Percentiles rank a stretch among this genome's conserved stretches.
Evolutionary conservation across 2,329 filamentous ascomycete genomes (phyloP).

Genomic region (Pyrenochaeta sp.): DNA sequence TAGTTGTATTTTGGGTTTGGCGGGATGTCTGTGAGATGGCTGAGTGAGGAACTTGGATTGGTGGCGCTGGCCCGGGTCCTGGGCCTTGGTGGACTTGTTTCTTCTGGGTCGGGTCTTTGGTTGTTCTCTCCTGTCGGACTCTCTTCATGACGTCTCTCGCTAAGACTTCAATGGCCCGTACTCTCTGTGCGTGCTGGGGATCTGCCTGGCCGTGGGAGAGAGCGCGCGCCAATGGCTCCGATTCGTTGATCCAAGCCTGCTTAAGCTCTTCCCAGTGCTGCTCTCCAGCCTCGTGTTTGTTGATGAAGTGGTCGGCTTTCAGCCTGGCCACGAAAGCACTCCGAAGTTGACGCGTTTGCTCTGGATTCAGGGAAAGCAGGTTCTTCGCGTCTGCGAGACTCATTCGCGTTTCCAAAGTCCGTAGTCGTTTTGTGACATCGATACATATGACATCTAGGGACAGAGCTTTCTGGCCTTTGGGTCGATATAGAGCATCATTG

Average conservation of each 20-base stretch:
- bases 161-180: conserved; percentile 73
- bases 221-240: conserved; percentile 62
- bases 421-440: conserved; percentile 82
- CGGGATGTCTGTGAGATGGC: conserved; percentile 23
- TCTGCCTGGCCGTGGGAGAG: conserved; percentile 62
- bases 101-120: conserved; percentile 59
- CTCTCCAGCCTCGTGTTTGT: conserved; percentile 74
- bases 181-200: conserved; percentile 61
- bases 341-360: conserved; percentile 71
- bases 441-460: conserved; percentile 81
- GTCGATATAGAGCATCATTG: conserved; percentile 32
- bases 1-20: too few species aligned
- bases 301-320: conserved; percentile 70
- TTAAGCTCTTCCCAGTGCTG: conserved; percentile 77
- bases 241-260: conserved; percentile 69
- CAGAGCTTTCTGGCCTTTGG: conserved; percentile 66
- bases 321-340: conserved; percentile 72
- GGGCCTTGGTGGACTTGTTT: conserved; percentile 50
- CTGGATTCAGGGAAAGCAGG: conserved; percentile 71
- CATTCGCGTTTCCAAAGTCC: conserved; percentile 70
- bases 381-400: conserved; percentile 78
- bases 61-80: conserved; percentile 51
- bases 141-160: conserved; percentile 81
- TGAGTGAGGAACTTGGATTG: conserved; percentile 26
- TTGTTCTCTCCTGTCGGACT: conserved; percentile 70